Evolutionary conservation across 345 rosid genomes (phyloP).

Genomic region (Populus nigra): DNA sequence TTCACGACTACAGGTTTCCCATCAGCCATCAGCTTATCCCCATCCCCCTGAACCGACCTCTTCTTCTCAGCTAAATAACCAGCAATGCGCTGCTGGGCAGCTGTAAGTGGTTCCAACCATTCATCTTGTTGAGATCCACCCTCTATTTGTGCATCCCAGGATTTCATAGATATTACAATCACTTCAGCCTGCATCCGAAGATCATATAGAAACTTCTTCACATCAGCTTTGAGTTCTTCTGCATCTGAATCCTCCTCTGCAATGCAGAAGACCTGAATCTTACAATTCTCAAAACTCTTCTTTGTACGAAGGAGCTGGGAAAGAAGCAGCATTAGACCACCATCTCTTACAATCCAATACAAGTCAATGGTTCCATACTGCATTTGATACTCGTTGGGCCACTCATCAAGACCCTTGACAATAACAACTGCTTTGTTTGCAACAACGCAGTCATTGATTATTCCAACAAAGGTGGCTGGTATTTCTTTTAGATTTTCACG

Average conservation of each 20-base stretch:
- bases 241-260: slow-evolving; percentile 98
- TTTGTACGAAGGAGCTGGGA: slow-evolving; percentile 98
- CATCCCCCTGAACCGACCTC: slow-evolving; percentile 33
- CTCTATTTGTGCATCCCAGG: slow-evolving; percentile 76
- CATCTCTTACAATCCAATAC: slow-evolving; percentile 98
- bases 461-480: slow-evolving; percentile 85
- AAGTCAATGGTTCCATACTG: slow-evolving; percentile 96
- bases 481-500: slow-evolving; percentile 88
- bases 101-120: slow-evolving; percentile 66
- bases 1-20: slow-evolving; percentile 75
- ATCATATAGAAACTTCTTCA: slow-evolving; percentile 90
- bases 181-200: slow-evolving; percentile 99
- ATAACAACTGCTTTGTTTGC: slow-evolving; percentile 99
- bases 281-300: slow-evolving; percentile 97
- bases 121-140: slow-evolving; percentile 69
- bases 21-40: slow-evolving; percentile 60
- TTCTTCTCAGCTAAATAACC: slow-evolving; percentile 69
- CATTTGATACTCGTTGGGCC: slow-evolving; percentile 98
- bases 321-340: slow-evolving; percentile 98
- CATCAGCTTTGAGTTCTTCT: slow-evolving; percentile 89
- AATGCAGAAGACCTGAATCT: slow-evolving; percentile 97
- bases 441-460: slow-evolving; percentile 88
- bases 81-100: slow-evolving; percentile 71
- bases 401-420: slow-evolving; percentile 96
- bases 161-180: slow-evolving; percentile 84